These are phyloP conservation scores for Apophysomyces variabilis DNA, from an alignment of 371 early-diverging fungal species.

Conservation along the genomic window DNA sequence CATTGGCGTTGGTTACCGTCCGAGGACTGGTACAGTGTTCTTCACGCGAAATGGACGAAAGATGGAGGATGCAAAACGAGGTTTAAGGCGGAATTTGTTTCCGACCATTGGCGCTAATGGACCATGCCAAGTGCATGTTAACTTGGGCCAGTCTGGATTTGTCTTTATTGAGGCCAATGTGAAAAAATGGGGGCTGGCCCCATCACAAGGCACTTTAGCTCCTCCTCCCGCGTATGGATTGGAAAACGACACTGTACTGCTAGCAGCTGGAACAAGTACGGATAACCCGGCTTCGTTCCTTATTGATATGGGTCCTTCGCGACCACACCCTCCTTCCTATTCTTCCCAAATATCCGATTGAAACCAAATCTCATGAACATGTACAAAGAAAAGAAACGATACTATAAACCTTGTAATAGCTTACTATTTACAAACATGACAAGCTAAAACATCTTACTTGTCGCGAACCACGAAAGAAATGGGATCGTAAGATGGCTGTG, in stretches of 20 bases:
- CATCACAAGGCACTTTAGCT: constrained; percentile 66
- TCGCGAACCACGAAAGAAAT: too few relatives aligned
- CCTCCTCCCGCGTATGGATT: constrained; percentile 71
- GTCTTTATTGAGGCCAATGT: constrained; percentile 83
- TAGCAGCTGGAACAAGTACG: constrained; percentile 27
- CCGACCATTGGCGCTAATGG: constrained; percentile 70
- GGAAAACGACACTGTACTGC: constrained; percentile 41
- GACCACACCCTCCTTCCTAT: neutral
- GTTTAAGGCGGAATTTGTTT: constrained; percentile 61
- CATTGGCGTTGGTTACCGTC: constrained; percentile 79
- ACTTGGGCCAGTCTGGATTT: constrained; percentile 64
- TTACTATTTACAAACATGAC: too few relatives aligned
- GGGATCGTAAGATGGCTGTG: too few relatives aligned
- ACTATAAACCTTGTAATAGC: too few relatives aligned
- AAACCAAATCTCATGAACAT: too few relatives aligned
- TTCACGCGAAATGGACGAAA: constrained; percentile 82
- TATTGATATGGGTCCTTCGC: neutral
- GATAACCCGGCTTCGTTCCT: neutral
- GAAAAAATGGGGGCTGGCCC: constrained; percentile 84
- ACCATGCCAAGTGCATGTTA: constrained; percentile 67
- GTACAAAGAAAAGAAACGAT: too few relatives aligned
- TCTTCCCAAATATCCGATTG: neutral
- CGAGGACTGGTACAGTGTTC: constrained; percentile 74
- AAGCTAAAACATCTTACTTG: too few relatives aligned
- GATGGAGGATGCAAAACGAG: constrained; percentile 61